Conservation (phyloP, 2,329 filamentous ascomycete genomes). For the Sporothrix inflata region DNA sequence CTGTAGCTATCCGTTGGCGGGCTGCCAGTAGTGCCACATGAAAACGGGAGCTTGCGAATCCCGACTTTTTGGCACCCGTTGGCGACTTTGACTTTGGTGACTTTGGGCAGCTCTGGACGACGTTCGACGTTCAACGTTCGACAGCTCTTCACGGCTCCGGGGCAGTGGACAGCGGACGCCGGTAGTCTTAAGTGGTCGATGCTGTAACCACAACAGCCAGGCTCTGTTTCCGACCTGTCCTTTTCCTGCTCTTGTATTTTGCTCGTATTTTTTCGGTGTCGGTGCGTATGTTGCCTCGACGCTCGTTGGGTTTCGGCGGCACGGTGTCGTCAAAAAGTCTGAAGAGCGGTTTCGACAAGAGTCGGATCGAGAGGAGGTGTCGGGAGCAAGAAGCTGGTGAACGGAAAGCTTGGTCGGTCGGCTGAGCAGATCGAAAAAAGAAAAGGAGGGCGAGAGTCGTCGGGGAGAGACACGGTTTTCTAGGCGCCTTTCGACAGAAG, state of each 20-base stretch:
- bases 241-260: background rate
- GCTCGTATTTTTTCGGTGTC: background rate
- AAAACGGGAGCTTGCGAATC: slow-evolving; percentile 24
- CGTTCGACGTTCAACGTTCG: background rate
- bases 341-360: background rate
- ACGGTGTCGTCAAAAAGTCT: background rate
- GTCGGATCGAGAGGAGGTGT: background rate
- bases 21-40: slow-evolving; percentile 26
- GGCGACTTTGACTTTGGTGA: background rate
- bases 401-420: background rate
- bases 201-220: background rate
- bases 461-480: background rate
- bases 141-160: background rate
- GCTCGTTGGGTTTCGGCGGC: background rate
- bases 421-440: background rate
- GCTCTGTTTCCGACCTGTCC: slow-evolving; percentile 2
- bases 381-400: background rate
- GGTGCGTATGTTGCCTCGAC: background rate
- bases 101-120: background rate
- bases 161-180: background rate
- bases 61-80: slow-evolving; percentile 20
- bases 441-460: background rate
- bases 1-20: slow-evolving; percentile 18
- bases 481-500: background rate
- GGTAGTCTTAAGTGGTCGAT: background rate